Conservation (phyloP, 441 rosid species). For the Syzygium syzygioides region DNA sequence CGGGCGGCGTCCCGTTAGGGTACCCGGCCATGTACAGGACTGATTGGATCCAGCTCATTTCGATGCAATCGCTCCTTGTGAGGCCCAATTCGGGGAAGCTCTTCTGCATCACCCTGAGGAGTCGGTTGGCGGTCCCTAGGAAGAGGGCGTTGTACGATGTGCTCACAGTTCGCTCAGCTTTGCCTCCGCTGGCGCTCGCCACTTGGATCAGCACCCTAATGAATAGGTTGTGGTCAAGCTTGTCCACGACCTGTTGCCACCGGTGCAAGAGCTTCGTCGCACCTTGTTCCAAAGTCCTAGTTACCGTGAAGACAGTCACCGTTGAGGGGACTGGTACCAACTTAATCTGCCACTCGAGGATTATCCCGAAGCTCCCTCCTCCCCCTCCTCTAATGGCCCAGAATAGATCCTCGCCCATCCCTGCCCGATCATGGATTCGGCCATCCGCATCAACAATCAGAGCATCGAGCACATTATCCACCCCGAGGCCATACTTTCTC, state of each 20-base stretch:
- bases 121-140: constrained; percentile 36
- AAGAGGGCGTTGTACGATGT: constrained; percentile 38
- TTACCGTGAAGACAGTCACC: constrained; percentile 60
- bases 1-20: background rate
- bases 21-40: background rate
- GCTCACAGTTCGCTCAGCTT: constrained; percentile 19
- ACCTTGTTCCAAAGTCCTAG: constrained; percentile 28
- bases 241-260: constrained; percentile 54
- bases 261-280: constrained; percentile 36
- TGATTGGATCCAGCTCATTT: constrained; percentile 1
- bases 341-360: constrained; percentile 54
- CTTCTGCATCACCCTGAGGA: constrained; percentile 28
- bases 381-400: constrained; percentile 82
- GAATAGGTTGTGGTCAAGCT: constrained; percentile 45
- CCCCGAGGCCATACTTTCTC: constrained; percentile 69
- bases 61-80: background rate
- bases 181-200: background rate
- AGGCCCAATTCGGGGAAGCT: constrained; percentile 1
- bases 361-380: constrained; percentile 63
- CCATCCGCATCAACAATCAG: constrained; percentile 48
- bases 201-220: constrained; percentile 43
- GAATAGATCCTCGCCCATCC: constrained; percentile 69
- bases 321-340: constrained; percentile 52
- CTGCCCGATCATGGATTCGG: constrained; percentile 36
- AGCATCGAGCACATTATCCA: constrained; percentile 62